Evolutionary conservation across 192 early-diverging fungal species (phyloP).

Genomic region (Chytriomyces hyalinus): DNA sequence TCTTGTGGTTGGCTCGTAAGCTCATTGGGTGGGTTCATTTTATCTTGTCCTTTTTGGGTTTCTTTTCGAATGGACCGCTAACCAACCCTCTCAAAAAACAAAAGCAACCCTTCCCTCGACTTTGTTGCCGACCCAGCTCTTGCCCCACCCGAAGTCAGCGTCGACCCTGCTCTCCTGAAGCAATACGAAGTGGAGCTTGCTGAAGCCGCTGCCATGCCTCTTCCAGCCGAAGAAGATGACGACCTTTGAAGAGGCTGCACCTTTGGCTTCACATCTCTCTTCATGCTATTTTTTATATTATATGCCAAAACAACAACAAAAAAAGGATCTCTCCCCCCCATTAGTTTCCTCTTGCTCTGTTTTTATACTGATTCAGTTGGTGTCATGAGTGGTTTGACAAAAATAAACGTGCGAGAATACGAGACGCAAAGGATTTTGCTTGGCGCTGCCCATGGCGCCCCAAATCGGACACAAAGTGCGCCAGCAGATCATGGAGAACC

Average conservation of each 20-base stretch:
- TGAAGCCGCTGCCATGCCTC: conserved; percentile 81
- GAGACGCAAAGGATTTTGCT: no score
- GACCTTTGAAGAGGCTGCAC: neutral
- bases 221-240: conserved; percentile 79
- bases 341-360: no score
- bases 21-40: conserved; percentile 62
- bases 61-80: neutral
- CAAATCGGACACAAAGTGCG: no score
- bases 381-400: no score
- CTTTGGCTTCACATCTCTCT: neutral
- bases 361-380: no score
- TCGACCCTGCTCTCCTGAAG: conserved; percentile 78
- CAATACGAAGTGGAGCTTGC: conserved; percentile 83
- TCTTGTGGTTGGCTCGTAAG: conserved; percentile 99
- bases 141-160: conserved; percentile 88
- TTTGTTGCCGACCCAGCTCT: conserved; percentile 98
- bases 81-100: neutral
- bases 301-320: no score
- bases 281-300: neutral
- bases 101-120: conserved; percentile 87
- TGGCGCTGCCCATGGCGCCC: no score
- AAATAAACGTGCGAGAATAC: no score
- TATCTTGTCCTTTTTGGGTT: neutral
- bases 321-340: no score
- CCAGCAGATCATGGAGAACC: no score